A percentile compares a stretch with the other conserved stretches of the same genome.
phyloP scores from a whole-genome alignment of 495 filamentous ascomycete species.

The Penicillium atrosanguineum region DNA sequence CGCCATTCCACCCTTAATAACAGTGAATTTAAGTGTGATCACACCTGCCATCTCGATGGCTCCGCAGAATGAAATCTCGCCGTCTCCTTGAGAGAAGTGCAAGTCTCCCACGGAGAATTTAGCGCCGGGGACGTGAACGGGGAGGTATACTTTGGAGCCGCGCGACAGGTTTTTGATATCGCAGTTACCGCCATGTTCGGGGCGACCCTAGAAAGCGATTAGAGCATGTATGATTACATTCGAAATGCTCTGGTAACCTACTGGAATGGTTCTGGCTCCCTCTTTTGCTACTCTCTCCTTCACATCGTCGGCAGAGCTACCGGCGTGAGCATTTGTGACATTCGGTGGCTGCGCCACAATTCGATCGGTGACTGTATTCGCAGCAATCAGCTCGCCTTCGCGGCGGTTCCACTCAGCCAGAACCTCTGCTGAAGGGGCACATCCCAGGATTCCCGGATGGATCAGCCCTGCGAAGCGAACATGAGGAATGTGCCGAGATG shows the following conservation, averaged over 20 bases:
- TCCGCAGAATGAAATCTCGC: conserved; percentile 94
- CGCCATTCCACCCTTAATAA: conserved; percentile 80
- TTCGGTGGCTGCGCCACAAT: conserved; percentile 80
- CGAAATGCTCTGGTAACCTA: conserved; percentile 5
- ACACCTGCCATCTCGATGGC: conserved; percentile 96
- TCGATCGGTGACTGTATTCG: conserved; percentile 59
- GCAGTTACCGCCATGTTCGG: conserved; percentile 63
- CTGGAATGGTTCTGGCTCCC: conserved; percentile 86
- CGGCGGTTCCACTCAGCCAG: conserved; percentile 78
- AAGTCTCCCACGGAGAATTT: conserved; percentile 93
- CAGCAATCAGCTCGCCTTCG: conserved; percentile 73
- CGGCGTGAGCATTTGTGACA: conserved; percentile 68
- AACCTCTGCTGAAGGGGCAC: conserved; percentile 71
- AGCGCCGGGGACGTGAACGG: conserved; percentile 80
- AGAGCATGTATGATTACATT: not conserved
- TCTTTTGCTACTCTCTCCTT: conserved; percentile 78
- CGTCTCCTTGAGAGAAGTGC: conserved; percentile 88
- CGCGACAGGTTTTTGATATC: conserved; percentile 91
- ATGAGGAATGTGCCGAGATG: conserved; percentile 83
- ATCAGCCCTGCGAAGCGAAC: conserved; percentile 91
- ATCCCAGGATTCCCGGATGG: conserved; percentile 91
- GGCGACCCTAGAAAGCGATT: conserved; percentile 36
- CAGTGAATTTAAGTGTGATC: conserved; percentile 86
- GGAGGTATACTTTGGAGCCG: conserved; percentile 86
- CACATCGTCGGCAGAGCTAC: conserved; percentile 57